These are phyloP conservation scores for Hypericum perforatum DNA, from an alignment of 345 rosid species.

Conservation along the genomic window DNA sequence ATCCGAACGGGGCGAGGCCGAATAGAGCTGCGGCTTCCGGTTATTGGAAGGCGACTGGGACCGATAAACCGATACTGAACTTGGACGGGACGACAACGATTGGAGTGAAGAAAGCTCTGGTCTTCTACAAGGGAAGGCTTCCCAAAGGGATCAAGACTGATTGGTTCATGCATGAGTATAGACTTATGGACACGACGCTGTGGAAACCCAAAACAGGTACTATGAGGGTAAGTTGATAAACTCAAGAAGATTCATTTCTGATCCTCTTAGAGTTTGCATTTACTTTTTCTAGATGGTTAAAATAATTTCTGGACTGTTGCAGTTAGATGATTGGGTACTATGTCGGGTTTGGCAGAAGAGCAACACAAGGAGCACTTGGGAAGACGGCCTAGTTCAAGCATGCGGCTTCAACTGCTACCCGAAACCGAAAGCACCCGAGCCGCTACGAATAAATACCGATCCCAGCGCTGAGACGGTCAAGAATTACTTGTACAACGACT, in stretches of 20 bases:
- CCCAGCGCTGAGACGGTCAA: constrained; percentile 13
- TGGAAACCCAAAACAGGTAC: constrained; percentile 10
- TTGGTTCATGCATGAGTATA: constrained; percentile 29
- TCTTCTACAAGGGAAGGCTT: constrained; percentile 25
- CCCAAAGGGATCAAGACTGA: constrained; percentile 23
- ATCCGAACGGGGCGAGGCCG: constrained; percentile 29
- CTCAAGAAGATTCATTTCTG: not conserved
- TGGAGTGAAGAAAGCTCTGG: constrained; percentile 24
- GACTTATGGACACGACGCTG: constrained; percentile 9
- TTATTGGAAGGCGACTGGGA: constrained; percentile 22
- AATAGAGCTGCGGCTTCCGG: constrained; percentile 25
- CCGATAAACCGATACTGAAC: constrained; percentile 13
- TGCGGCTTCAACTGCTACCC: constrained; percentile 7
- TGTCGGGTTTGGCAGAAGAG: constrained; percentile 17
- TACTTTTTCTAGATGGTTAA: not conserved
- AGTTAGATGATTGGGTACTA: constrained; percentile 25
- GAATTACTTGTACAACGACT: constrained; percentile 21
- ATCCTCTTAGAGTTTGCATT: not conserved
- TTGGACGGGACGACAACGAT: not conserved
- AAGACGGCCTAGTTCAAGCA: constrained; percentile 13
- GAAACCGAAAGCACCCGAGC: constrained; percentile 10
- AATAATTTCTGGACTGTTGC: constrained; percentile 4
- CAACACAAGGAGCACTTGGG: constrained; percentile 17
- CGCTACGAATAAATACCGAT: constrained; percentile 11
- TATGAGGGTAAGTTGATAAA: constrained; percentile 14